These are phyloP conservation scores for Microdochium bolleyi DNA, from an alignment of 2,329 filamentous ascomycete genomes.

Conservation along the genomic window DNA sequence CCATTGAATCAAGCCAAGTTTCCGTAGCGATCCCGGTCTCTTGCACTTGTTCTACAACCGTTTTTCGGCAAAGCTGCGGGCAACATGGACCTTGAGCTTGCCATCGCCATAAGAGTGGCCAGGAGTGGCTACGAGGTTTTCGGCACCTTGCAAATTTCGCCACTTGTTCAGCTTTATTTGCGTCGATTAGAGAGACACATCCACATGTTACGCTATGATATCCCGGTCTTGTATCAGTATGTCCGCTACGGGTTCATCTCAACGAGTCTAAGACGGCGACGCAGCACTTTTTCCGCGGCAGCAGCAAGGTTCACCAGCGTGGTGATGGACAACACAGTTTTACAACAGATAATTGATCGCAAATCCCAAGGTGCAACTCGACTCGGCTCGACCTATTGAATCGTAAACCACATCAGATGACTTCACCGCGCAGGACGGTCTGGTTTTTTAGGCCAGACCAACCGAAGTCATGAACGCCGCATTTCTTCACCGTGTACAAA, in stretches of 20 bases:
- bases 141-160: background rate
- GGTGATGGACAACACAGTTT: background rate
- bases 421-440: background rate
- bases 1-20: background rate
- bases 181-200: slow-evolving; percentile 1
- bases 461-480: background rate
- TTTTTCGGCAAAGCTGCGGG: background rate
- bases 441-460: background rate
- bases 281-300: slow-evolving; percentile 8
- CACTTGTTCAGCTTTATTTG: background rate
- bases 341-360: slow-evolving; percentile 29
- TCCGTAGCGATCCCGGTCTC: too few species aligned
- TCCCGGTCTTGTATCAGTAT: background rate
- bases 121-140: background rate
- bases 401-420: slow-evolving; percentile 19
- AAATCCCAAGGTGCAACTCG: slow-evolving; percentile 27
- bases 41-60: too few species aligned
- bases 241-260: background rate
- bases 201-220: background rate
- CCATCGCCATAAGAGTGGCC: background rate
- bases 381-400: slow-evolving; percentile 22
- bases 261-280: background rate
- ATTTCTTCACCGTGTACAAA: background rate
- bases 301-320: slow-evolving; percentile 17
- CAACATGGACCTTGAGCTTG: background rate